Evolutionary conservation across 2,329 filamentous ascomycete species (phyloP), one percentile per base, ranked within the genome.

Genomic region (Stemphylium beticola): DNA sequence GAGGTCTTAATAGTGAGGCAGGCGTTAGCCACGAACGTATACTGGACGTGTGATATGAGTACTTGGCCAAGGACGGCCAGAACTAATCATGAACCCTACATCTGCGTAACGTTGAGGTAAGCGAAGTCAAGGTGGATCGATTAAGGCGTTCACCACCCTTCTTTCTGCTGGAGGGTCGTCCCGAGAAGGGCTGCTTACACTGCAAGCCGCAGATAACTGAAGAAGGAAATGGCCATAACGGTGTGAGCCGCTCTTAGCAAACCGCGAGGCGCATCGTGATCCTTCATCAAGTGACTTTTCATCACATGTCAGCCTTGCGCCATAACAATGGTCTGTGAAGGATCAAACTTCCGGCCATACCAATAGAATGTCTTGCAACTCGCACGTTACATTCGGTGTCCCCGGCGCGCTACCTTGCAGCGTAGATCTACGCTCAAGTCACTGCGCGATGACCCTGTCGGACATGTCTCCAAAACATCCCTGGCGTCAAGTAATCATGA

Each of bases 171-270:
- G 60, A 68, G 66, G 64, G 59, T 65, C 68, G 65, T 64, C 55
- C 66, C 63, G 64, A 60, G 61, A 53, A 58, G 58, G 61, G 60
- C 62, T 56, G 68, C 66, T 66, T 63, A 68, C 60, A 65, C 61
- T 60, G 62, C 64, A 38, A 42, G 38, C 38, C 26, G 38, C 29
- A 48, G 34, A 32, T 12, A 37, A n/a, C 17, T 29, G 26, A 11
- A 29, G 37, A 24, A 45, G 22, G 17, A 53, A 20, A 4, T 31
- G 18, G 7, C 29, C 34, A 36, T 31, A 51, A 38, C 32, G 38
- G 22, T 29, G 38, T 41, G 26, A 15, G 42, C 24, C 12, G n/a
- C 15, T 24, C 26, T 42, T 50, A 29, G 37, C 15, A 34, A 39
- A 29, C 20, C 24, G 18, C 20, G 44, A 45, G 39, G 37, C 18